Evolutionary conservation across 2,329 filamentous ascomycete species (phyloP).

Genomic region (Byssochlamys sp.): DNA sequence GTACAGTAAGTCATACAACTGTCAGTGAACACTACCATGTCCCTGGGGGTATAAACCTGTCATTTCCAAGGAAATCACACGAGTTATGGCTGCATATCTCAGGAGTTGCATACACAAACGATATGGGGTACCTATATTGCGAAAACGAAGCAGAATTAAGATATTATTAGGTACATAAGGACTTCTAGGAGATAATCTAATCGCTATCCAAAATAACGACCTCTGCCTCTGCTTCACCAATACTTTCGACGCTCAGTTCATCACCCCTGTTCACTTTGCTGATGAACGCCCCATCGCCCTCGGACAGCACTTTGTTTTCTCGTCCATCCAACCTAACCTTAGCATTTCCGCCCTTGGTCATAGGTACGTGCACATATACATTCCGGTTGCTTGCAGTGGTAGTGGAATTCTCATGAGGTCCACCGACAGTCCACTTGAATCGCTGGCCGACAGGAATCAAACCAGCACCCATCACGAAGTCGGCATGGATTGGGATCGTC

Average conservation of each 20-base stretch:
- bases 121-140: too few species aligned
- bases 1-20: too few species aligned
- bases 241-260: slow-evolving; percentile 54
- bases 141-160: too few species aligned
- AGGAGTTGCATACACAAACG: too few species aligned
- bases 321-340: slow-evolving; percentile 60
- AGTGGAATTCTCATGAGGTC: slow-evolving; percentile 15
- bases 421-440: slow-evolving; percentile 66
- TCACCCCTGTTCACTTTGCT: slow-evolving; percentile 56
- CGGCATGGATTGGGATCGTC: slow-evolving; percentile 76
- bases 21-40: too few species aligned
- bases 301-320: slow-evolving; percentile 56
- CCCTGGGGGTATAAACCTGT: too few species aligned
- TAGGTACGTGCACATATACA: slow-evolving; percentile 70
- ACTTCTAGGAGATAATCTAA: slow-evolving; percentile 19
- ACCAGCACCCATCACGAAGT: slow-evolving; percentile 72
- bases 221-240: slow-evolving; percentile 60
- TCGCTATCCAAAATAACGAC: slow-evolving; percentile 59
- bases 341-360: slow-evolving; percentile 65
- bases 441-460: slow-evolving; percentile 56
- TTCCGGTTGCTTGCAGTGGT: slow-evolving; percentile 47
- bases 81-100: too few species aligned
- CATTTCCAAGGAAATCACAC: too few species aligned
- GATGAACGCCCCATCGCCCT: slow-evolving; percentile 75
- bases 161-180: too few species aligned